Evolutionary conservation across 1,284 basidiomycete genomes (phyloP).

Genomic region (Irpex sp.): DNA sequence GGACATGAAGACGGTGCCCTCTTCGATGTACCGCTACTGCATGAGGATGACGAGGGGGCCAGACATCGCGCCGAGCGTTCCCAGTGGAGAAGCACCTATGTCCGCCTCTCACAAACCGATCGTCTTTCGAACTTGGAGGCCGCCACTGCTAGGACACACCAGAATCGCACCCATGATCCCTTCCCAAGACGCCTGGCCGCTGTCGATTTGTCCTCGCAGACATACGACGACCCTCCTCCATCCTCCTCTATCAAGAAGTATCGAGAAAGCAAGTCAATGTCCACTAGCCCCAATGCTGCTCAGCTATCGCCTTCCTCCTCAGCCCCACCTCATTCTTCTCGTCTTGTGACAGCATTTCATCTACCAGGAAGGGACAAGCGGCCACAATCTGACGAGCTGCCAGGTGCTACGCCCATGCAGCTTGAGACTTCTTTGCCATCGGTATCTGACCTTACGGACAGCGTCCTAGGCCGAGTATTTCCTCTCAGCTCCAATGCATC

Average conservation of each 20-base stretch:
- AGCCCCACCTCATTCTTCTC: background rate
- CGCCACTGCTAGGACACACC: too few species aligned
- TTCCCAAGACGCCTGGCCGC: background rate
- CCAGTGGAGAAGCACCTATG: constrained; percentile 56
- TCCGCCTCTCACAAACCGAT: constrained; percentile 46
- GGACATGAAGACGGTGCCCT: background rate
- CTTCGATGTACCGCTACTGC: background rate
- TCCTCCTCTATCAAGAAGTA: constrained; percentile 34
- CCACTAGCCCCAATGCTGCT: constrained; percentile 6
- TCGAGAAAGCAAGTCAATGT: constrained; percentile 18
- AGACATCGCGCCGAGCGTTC: constrained; percentile 34
- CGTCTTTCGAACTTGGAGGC: background rate
- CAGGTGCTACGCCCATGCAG: background rate
- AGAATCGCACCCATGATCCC: background rate
- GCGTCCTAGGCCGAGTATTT: constrained; percentile 26
- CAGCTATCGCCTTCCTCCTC: background rate
- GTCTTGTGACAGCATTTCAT: background rate
- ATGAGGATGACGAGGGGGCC: constrained; percentile 1
- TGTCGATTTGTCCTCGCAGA: constrained; percentile 23
- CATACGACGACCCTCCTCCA: constrained; percentile 41
- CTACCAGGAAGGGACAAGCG: background rate
- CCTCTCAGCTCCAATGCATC: constrained; percentile 17
- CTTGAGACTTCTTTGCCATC: constrained; percentile 6
- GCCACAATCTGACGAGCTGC: background rate
- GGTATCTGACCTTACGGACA: constrained; percentile 19